Percentiles rank a stretch among this genome's conserved stretches.
phyloP scores from a whole-genome alignment of 495 filamentous ascomycete species.

The Hypoxylon intermedium region DNA sequence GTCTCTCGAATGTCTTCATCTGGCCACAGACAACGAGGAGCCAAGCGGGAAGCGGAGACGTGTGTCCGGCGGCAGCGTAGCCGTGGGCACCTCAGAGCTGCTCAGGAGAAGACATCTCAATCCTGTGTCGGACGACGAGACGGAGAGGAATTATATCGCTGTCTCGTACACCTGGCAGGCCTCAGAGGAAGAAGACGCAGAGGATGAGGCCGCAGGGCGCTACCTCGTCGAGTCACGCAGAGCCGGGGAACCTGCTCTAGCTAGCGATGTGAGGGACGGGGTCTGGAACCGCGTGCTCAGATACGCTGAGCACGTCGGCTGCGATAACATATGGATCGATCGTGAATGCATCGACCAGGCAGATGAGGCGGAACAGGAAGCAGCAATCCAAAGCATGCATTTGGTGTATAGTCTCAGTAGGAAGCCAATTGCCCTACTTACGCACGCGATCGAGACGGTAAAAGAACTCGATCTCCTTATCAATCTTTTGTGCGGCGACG shows the following conservation, averaged over 20 bases:
- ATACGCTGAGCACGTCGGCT: constrained; percentile 35
- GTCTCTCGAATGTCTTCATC: constrained; percentile 40
- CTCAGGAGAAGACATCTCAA: constrained; percentile 35
- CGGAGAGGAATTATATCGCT: constrained; percentile 37
- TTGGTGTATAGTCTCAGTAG: constrained; percentile 46
- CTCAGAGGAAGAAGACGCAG: constrained; percentile 31
- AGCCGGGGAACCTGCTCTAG: constrained; percentile 30
- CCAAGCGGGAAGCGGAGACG: constrained; percentile 38
- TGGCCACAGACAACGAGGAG: constrained; percentile 29
- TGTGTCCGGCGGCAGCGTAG: constrained; percentile 31
- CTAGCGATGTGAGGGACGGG: constrained; percentile 34
- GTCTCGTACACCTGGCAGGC: constrained; percentile 43
- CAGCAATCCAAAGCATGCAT: constrained; percentile 52
- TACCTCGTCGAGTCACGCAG: constrained; percentile 36
- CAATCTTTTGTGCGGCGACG: constrained; percentile 25
- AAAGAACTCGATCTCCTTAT: constrained; percentile 39
- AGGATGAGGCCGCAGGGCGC: constrained; percentile 5
- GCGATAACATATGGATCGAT: constrained; percentile 52
- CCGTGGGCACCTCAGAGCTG: constrained; percentile 14
- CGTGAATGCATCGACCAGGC: constrained; percentile 51
- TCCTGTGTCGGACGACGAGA: constrained; percentile 21
- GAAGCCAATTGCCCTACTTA: constrained; percentile 44
- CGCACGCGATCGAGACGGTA: constrained; percentile 29
- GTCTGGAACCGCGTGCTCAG: constrained; percentile 37
- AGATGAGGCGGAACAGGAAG: constrained; percentile 42